Evolutionary conservation across 345 rosid genomes (phyloP).

Genomic region (Streptanthus diversifolius): DNA sequence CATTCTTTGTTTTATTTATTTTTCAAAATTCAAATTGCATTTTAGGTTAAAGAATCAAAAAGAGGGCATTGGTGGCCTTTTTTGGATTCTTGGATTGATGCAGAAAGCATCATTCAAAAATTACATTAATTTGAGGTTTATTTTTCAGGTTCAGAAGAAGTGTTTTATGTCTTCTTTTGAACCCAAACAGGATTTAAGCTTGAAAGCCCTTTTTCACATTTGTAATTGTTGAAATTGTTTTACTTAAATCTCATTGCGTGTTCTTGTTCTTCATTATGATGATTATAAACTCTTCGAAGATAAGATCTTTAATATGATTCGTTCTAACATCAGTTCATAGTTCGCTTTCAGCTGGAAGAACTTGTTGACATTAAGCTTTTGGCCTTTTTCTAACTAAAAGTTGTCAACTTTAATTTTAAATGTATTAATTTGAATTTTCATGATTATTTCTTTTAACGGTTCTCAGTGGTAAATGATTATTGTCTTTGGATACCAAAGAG

Average conservation of each 20-base stretch:
- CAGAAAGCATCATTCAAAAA: conserved; percentile 25
- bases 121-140: conserved; percentile 29
- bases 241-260: conserved; percentile 19
- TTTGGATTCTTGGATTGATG: conserved; percentile 31
- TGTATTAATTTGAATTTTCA: background rate
- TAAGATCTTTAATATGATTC: background rate
- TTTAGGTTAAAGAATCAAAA: conserved; percentile 22
- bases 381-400: background rate
- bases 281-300: background rate
- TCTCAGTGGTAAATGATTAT: conserved; percentile 21
- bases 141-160: conserved; percentile 31
- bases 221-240: conserved; percentile 27
- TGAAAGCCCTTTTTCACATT: conserved; percentile 9
- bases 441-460: conserved; percentile 24
- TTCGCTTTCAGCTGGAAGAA: background rate
- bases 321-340: background rate
- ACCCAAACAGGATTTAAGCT: conserved; percentile 25
- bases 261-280: conserved; percentile 1
- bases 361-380: background rate
- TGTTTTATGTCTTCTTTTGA: conserved; percentile 41
- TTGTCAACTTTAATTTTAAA: background rate
- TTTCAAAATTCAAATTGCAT: conserved; percentile 28
- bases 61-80: conserved; percentile 28
- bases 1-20: conserved; percentile 22
- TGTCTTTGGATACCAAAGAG: conserved; percentile 40